A percentile compares a stretch with the other conserved stretches of the same genome.
Conservation (phyloP, 2,329 filamentous ascomycete species). For the Thelonectria olida region DNA sequence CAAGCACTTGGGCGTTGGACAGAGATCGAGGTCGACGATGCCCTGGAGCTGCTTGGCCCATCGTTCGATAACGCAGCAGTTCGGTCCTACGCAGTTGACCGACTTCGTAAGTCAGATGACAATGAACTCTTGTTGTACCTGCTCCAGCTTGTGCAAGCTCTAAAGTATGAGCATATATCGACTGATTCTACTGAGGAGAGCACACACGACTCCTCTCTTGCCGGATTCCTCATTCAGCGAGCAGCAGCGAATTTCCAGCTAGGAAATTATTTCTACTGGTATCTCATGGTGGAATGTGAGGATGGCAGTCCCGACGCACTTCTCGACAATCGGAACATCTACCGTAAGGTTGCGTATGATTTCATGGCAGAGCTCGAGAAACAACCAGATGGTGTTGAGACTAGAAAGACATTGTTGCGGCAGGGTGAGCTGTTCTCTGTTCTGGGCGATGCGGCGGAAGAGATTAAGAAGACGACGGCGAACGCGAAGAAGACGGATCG, state of each 20-base stretch:
- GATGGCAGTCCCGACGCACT: constrained; percentile 81
- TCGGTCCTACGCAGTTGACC: constrained; percentile 91
- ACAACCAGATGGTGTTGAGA: constrained; percentile 73
- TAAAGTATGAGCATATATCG: constrained; percentile 89
- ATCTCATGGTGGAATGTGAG: constrained; percentile 96
- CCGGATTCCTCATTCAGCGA: constrained; percentile 86
- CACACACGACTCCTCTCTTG: constrained; percentile 82
- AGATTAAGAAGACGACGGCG: constrained; percentile 82
- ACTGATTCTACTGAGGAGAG: constrained; percentile 65
- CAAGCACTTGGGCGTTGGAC: constrained; percentile 94
- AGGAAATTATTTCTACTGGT: constrained; percentile 98
- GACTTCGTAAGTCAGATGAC: constrained; percentile 90
- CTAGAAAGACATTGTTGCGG: constrained; percentile 78
- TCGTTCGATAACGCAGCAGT: constrained; percentile 90
- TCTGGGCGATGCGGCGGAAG: constrained; percentile 86
- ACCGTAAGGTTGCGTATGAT: constrained; percentile 92
- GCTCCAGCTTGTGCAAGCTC: constrained; percentile 91
- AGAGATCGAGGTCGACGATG: constrained; percentile 96
- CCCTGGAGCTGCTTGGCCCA: constrained; percentile 90
- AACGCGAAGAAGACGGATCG: constrained; percentile 83
- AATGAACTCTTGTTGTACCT: constrained; percentile 91
- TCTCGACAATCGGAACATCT: constrained; percentile 81
- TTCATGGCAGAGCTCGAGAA: constrained; percentile 91
- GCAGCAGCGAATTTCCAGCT: constrained; percentile 89
- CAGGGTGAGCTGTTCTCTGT: constrained; percentile 92